Percentiles rank a stretch among this genome's conserved stretches.
These are phyloP conservation scores for Leccinum aurantiacum DNA, from an alignment of 768 basidiomycete species.

Conservation along the genomic window DNA sequence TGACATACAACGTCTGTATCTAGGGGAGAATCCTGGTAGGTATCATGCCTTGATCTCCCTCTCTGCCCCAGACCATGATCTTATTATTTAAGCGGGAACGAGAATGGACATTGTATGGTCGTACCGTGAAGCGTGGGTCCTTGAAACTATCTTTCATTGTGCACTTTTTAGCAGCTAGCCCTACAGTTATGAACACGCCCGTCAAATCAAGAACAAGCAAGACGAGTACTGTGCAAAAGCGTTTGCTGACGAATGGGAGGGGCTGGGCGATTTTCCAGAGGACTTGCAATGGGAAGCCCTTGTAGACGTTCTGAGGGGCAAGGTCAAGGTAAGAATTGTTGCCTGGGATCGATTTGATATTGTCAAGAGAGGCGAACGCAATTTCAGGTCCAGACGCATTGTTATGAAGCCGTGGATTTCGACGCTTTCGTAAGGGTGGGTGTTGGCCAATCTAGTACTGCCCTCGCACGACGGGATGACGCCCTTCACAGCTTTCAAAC, in stretches of 20 bases:
- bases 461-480: not conserved
- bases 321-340: constrained; percentile 56
- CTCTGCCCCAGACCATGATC: not conserved
- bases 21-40: constrained; percentile 58
- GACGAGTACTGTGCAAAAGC: constrained; percentile 63
- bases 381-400: constrained; percentile 46
- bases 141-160: not conserved
- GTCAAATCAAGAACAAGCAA: constrained; percentile 63
- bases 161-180: not conserved
- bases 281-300: constrained; percentile 69
- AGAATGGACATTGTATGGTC: constrained; percentile 68
- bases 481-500: constrained; percentile 56
- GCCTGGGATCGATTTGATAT: too few relatives aligned
- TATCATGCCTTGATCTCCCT: not conserved
- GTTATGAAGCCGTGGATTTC: constrained; percentile 68
- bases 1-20: not conserved
- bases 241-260: constrained; percentile 43
- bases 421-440: constrained; percentile 63
- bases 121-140: constrained; percentile 55
- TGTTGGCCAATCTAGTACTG: not conserved
- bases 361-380: not conserved
- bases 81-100: constrained; percentile 40
- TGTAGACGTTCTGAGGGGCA: constrained; percentile 69
- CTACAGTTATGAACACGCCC: constrained; percentile 58
- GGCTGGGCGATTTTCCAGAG: constrained; percentile 59